Evolutionary conservation across 768 basidiomycete species (phyloP).

Genomic region (Pleurotus tuber-regium): DNA sequence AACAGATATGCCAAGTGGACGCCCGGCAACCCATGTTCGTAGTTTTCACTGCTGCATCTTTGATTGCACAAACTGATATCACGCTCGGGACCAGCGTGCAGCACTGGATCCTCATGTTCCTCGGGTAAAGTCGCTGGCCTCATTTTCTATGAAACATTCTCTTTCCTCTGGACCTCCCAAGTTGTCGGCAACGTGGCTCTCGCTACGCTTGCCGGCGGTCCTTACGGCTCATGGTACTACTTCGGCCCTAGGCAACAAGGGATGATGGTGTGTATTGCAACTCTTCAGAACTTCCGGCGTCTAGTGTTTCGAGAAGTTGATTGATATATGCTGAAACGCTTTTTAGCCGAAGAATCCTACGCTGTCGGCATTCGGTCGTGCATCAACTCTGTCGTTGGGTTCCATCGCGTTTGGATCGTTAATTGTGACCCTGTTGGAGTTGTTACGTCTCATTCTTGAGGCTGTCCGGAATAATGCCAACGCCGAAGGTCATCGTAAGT

Average conservation of each 20-base stretch:
- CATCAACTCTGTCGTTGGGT: slow-evolving; percentile 76
- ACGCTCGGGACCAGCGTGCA: slow-evolving; percentile 41
- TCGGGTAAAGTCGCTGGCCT: slow-evolving; percentile 75
- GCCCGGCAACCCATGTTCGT: slow-evolving; percentile 67
- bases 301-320: too few relatives aligned
- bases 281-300: background rate
- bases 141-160: slow-evolving; percentile 75
- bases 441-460: slow-evolving; percentile 60
- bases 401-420: slow-evolving; percentile 85
- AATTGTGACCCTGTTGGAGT: slow-evolving; percentile 77
- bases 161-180: slow-evolving; percentile 85
- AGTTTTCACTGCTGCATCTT: background rate
- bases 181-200: slow-evolving; percentile 78
- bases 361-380: slow-evolving; percentile 65
- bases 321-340: too few relatives aligned
- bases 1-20: slow-evolving; percentile 66
- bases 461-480: slow-evolving; percentile 57
- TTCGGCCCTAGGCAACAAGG: slow-evolving; percentile 71
- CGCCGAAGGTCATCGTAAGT: slow-evolving; percentile 65
- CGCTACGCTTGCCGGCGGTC: slow-evolving; percentile 78
- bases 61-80: background rate
- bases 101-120: slow-evolving; percentile 53
- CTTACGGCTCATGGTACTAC: slow-evolving; percentile 81
- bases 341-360: slow-evolving; percentile 68
- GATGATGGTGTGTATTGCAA: slow-evolving; percentile 48